These are phyloP conservation scores for Agapanthus africanus DNA, from an alignment of 106 monocot species.

Conservation along the genomic window DNA sequence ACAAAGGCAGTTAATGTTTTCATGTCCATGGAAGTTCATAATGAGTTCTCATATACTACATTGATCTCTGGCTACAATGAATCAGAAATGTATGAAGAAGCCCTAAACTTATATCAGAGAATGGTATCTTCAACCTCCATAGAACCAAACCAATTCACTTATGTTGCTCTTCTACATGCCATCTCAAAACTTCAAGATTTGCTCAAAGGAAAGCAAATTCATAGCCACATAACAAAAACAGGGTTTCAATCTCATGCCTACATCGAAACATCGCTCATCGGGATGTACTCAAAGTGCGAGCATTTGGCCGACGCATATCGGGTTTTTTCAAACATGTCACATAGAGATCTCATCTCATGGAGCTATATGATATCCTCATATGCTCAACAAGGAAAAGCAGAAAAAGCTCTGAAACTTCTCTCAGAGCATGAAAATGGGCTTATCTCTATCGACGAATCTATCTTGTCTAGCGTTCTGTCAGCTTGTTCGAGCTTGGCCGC, in stretches of 20 bases:
- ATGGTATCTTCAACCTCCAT: conserved; percentile 5
- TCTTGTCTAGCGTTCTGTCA: conserved; percentile 21
- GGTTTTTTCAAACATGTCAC: conserved; percentile 12
- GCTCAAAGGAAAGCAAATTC: conserved; percentile 11
- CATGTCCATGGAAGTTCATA: conserved; percentile 12
- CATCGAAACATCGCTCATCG: conserved; percentile 13
- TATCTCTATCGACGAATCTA: conserved; percentile 16
- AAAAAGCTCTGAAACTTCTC: conserved; percentile 25
- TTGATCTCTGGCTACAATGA: conserved; percentile 16
- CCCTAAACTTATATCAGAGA: conserved; percentile 13
- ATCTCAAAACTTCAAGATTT: conserved; percentile 7
- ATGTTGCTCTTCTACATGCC: conserved; percentile 20
- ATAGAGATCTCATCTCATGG: conserved; percentile 19
- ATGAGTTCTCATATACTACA: conserved; percentile 25
- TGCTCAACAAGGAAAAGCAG: conserved; percentile 13
- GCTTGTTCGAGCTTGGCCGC: conserved; percentile 21
- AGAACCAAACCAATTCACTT: conserved; percentile 19
- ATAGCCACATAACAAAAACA: conserved; percentile 10
- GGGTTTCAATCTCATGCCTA: conserved; percentile 14
- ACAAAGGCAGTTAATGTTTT: conserved; percentile 17
- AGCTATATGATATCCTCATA: conserved; percentile 18
- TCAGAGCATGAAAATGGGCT: conserved; percentile 6
- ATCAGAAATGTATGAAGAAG: conserved; percentile 11
- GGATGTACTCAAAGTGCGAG: conserved; percentile 17
- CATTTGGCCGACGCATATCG: conserved; percentile 14